Base-by-base conservation (phyloP, 768 basidiomycete genomes). In the Lenzites betulinus region DNA sequence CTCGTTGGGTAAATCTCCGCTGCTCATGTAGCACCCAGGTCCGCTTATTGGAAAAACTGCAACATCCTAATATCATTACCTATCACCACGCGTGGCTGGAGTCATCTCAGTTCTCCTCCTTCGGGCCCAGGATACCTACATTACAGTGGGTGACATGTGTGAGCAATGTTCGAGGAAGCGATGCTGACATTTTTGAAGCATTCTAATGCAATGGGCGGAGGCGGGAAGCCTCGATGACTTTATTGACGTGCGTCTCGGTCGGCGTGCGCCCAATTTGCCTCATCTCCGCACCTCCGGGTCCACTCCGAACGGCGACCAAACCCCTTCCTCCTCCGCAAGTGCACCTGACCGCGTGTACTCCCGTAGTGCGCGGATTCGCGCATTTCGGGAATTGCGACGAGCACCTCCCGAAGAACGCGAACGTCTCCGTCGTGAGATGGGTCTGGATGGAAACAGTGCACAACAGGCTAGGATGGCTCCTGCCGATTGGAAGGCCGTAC, bases 41-140 rank as follows among this genome's bases (percentile, higher is more conserved):
- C 54, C 86, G 92, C 43, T 78, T 97, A 9, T 77, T 98, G 43
- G 95, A 98, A 70, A 80, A 84, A 26, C 77, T 98, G 3, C 88
- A 89, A 57, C 95, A 98, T 74, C 90, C 88, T 5, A 96, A 98
- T 64, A 96, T 98, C 64, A 83, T 98, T 62, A 93, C 92, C 4
- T 97, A 97, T 69, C 96, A 98, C 72, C 95, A 96, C 68, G 86
- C 95, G 0, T 98, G 95, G 95, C 81, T 98, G 23, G 95, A 98
- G 71, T 79, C 83, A 0, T 83, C 81, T 56, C 88, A 89, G 61
- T 96, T 97, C 75, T 95, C 93, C 1, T 78, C 87, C 0, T 95
- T 96, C 69, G 94, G 93, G 0, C 92, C 93, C 0, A 85, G 86
- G 66, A 86, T 98, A 25, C 93, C 92, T 4, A 90, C 95, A 1